A percentile compares a stretch with the other conserved stretches of the same genome.
Conservation (phyloP, 2,329 filamentous ascomycete species). For the Fusarium sulawesiense region DNA sequence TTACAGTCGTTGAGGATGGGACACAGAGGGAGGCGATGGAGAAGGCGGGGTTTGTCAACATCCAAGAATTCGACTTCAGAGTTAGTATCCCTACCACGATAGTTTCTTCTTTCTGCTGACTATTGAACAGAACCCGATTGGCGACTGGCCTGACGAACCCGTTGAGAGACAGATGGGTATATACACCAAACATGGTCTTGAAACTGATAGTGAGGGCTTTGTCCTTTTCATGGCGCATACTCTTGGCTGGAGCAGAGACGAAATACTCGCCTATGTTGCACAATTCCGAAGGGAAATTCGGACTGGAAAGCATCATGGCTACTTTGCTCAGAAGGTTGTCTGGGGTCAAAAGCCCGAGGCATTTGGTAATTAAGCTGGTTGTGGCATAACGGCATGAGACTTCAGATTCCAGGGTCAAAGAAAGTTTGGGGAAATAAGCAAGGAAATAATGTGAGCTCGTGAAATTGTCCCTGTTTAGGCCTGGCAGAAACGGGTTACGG, state of each 20-base stretch:
- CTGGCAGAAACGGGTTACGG: too few relatives aligned
- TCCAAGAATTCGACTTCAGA: constrained; percentile 41
- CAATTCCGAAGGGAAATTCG: constrained; percentile 50
- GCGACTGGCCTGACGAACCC: constrained; percentile 29
- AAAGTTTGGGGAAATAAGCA: too few relatives aligned
- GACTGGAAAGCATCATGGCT: constrained; percentile 45
- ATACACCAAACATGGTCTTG: constrained; percentile 49
- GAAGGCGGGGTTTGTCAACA: constrained; percentile 38
- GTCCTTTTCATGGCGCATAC: constrained; percentile 51
- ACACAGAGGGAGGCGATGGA: constrained; percentile 38
- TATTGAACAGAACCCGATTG: constrained; percentile 34
- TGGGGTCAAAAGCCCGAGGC: constrained; percentile 51
- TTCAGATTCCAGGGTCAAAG: too few relatives aligned
- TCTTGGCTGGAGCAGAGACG: constrained; percentile 51
- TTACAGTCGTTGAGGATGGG: constrained; percentile 39
- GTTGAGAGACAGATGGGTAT: constrained; percentile 36
- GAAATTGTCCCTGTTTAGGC: too few relatives aligned
- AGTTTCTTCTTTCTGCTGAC: rapidly evolving
- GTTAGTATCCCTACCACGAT: background rate
- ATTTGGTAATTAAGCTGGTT: background rate
- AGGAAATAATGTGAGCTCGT: too few relatives aligned
- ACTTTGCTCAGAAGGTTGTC: constrained; percentile 48
- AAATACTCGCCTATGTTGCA: constrained; percentile 50
- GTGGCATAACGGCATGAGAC: too few relatives aligned
- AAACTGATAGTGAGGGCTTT: constrained; percentile 53